Percentiles rank a stretch among this genome's conserved stretches.
Conservation (phyloP, 352 stramenopile genomes). For the Aphanomyces euteiches region DNA sequence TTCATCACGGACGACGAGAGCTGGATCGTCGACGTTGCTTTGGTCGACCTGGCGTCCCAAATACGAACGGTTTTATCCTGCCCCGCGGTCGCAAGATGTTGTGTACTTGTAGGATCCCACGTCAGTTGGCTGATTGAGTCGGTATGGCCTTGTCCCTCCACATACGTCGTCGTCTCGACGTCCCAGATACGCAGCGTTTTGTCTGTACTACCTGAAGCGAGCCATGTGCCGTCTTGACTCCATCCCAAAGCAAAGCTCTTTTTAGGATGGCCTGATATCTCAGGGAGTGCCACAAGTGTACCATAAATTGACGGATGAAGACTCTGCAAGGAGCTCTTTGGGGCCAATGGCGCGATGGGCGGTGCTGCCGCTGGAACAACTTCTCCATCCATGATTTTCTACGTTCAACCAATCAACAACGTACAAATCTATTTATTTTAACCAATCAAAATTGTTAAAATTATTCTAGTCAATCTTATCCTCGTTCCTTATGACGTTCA, state of each 20-base stretch:
- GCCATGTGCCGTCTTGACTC: conserved; percentile 60
- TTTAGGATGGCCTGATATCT: conserved; percentile 75
- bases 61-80: conserved; percentile 81
- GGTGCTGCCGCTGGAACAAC: too few species aligned
- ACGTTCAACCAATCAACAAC: too few species aligned
- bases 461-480: too few species aligned
- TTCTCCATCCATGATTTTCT: too few species aligned
- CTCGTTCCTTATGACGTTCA: too few species aligned
- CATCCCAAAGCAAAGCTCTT: conserved; percentile 80
- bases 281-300: conserved; percentile 52
- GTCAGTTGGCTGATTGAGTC: conserved; percentile 66
- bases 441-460: too few species aligned
- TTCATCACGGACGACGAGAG: conserved; percentile 70
- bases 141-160: conserved; percentile 64
- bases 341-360: too few species aligned
- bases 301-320: conserved; percentile 16
- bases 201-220: conserved; percentile 79
- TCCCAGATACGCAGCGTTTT: conserved; percentile 77
- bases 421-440: too few species aligned
- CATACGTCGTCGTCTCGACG: conserved; percentile 52
- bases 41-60: conserved; percentile 76
- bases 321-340: background rate
- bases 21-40: conserved; percentile 72
- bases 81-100: conserved; percentile 62
- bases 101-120: conserved; percentile 65